These are phyloP conservation scores for Rhizopus delemar DNA, from an alignment of 371 early-diverging fungal genomes.

Conservation along the genomic window DNA sequence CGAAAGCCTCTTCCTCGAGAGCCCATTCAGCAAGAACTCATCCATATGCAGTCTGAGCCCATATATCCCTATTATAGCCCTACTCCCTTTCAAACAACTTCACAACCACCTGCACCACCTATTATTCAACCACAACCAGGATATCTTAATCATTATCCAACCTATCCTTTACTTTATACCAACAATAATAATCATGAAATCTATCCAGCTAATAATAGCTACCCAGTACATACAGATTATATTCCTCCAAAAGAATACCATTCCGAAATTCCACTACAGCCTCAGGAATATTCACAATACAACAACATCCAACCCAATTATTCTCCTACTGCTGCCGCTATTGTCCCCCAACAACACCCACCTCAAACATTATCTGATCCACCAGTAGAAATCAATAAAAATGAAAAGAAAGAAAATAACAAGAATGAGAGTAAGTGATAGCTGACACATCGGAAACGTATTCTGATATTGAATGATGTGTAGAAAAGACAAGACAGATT, in stretches of 20 bases:
- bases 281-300: slow-evolving; percentile 5
- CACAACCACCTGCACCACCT: too few relatives aligned
- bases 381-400: slow-evolving; percentile 3
- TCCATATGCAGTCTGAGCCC: neutral
- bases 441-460: neutral
- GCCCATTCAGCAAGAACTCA: slow-evolving; percentile 5
- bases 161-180: neutral
- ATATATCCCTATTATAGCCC: neutral
- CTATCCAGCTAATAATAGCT: neutral
- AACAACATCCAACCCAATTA: neutral
- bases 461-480: neutral
- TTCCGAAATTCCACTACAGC: neutral
- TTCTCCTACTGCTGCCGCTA: neutral
- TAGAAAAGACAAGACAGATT: slow-evolving; percentile 42
- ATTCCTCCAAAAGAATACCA: slow-evolving; percentile 1
- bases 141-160: neutral
- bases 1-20: slow-evolving; percentile 21
- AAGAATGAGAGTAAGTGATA: slow-evolving; percentile 2
- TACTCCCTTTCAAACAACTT: too few relatives aligned
- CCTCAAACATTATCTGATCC: slow-evolving; percentile 1
- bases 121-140: neutral
- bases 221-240: neutral
- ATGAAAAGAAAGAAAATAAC: slow-evolving; percentile 1
- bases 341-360: neutral
- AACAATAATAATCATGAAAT: neutral